Evolutionary conservation across 1,284 basidiomycete species (phyloP), one percentile per base, ranked within the genome.

Genomic region (Moniliella sp.): DNA sequence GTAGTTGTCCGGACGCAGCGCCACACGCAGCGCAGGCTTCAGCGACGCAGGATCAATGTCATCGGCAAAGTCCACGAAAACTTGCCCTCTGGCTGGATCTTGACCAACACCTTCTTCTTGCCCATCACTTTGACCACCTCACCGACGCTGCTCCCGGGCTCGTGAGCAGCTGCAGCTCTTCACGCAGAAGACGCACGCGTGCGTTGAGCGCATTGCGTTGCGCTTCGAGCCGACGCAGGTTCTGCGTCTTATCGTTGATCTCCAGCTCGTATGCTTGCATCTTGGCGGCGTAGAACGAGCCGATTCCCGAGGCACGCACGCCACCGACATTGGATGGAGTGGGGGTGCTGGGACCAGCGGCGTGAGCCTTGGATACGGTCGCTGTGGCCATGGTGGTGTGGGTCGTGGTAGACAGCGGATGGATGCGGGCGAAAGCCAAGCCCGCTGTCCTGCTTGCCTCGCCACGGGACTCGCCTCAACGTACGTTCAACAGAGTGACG

Each of bases 41-140:
- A 97, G 70, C 2, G 75, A 60, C 12, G 70, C 67, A 40, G 91
- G 64, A 42, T 88, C 78, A 50, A 94, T 83, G 42, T 84, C 79
- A 2, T 73, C 65, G 46, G 88, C 83, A 40, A 94, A 70, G 64
- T 94, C 86, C 39, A 94, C 88, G 40, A 94, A 65, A 93, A 94
- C 72, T 94, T 93, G 39, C 86, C 86, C 65, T 94, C 88, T 0
- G 88, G 88, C 61, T 94, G 88, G 5, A 97, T 83, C 64, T 97
- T 97, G 48, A 97, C 88, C 27, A 97, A 67, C 3, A 94, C 84
- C 65, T 93, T 93, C 63, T 77, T 94, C 76, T 94, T 94, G 39
- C 86, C 82, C 88, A 94, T 94, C 12, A 93, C 79, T 64, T 93
- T 97, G 50, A 94, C 77, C 2, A 97, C 76, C 64, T 94, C 91